Percentiles rank a stretch among this genome's conserved stretches.
Evolutionary conservation across 2,329 filamentous ascomycete species (phyloP).

Genomic region (Scleromitrula shiraiana): DNA sequence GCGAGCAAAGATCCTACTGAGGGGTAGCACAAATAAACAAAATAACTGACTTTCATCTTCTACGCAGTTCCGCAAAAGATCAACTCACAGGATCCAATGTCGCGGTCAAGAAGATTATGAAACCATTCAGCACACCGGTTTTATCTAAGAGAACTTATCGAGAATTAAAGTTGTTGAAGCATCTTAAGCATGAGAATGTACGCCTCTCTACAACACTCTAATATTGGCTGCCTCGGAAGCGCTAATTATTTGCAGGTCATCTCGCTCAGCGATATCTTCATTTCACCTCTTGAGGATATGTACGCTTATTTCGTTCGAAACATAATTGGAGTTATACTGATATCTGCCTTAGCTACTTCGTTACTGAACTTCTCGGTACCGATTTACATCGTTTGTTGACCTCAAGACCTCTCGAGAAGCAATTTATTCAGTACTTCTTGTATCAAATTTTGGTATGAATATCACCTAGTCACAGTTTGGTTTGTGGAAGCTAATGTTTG

Average conservation of each 20-base stretch:
- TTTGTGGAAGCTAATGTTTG: constrained; percentile 11
- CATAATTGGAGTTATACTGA: constrained; percentile 15
- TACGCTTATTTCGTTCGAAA: constrained; percentile 35
- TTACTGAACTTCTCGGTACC: constrained; percentile 94
- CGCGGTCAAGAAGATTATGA: constrained; percentile 99
- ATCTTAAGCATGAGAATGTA: constrained; percentile 94
- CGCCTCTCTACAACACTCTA: constrained; percentile 3
- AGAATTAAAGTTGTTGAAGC: constrained; percentile 94
- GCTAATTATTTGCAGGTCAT: constrained; percentile 60
- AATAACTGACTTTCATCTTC: constrained; percentile 14
- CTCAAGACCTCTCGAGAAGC: constrained; percentile 92
- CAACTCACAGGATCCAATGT: constrained; percentile 96
- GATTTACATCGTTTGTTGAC: constrained; percentile 93
- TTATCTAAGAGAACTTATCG: constrained; percentile 96
- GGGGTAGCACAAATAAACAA: constrained; percentile 1
- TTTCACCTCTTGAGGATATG: constrained; percentile 98
- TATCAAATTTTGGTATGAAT: constrained; percentile 88
- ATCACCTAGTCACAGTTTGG: neutral
- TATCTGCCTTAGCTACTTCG: constrained; percentile 68
- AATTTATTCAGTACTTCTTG: constrained; percentile 99
- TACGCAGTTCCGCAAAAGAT: constrained; percentile 80
- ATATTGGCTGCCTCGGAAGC: constrained; percentile 3
- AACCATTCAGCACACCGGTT: constrained; percentile 98
- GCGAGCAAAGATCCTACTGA: neutral
- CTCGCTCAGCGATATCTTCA: constrained; percentile 98